phyloP scores from a whole-genome alignment of 2,329 filamentous ascomycete species.

The Paecilomyces sp. region DNA sequence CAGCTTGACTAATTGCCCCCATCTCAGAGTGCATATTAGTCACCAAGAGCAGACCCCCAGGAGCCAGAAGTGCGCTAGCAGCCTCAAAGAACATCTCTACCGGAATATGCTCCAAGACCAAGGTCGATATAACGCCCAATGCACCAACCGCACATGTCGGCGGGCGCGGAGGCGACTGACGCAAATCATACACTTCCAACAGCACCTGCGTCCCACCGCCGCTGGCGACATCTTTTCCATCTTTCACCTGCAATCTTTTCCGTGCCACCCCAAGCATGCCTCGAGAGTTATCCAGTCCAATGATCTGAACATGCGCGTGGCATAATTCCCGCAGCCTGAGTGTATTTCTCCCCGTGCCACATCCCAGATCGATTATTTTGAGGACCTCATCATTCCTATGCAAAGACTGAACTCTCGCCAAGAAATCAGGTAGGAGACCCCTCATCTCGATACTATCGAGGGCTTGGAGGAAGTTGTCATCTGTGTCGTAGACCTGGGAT shows the following conservation, averaged over 20 bases:
- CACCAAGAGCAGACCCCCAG: conserved; percentile 48
- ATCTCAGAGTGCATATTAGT: conserved; percentile 65
- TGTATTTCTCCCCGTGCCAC: conserved; percentile 60
- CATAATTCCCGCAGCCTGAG: conserved; percentile 35
- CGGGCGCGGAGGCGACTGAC: conserved; percentile 14
- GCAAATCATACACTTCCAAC: conserved; percentile 36
- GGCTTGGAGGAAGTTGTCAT: conserved; percentile 60
- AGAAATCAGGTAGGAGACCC: conserved; percentile 43
- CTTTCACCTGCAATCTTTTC: conserved; percentile 20
- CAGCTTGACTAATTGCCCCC: conserved; percentile 53
- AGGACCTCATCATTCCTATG: conserved; percentile 7
- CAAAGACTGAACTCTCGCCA: conserved; percentile 22
- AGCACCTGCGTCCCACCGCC: conserved; percentile 6
- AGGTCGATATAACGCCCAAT: conserved; percentile 50
- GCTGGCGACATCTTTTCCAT: conserved; percentile 1
- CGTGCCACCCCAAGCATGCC: conserved; percentile 53
- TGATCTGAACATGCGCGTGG: conserved; percentile 27
- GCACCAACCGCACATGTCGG: conserved; percentile 19
- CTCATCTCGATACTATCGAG: conserved; percentile 54
- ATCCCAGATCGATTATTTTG: conserved; percentile 55
- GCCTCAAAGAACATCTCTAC: conserved; percentile 51
- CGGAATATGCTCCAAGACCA: conserved; percentile 59
- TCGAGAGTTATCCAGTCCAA: conserved; percentile 50
- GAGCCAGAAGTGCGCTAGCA: conserved; percentile 35
- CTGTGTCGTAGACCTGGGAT: conserved; percentile 52